These are phyloP conservation scores for Garcia nutans DNA, from an alignment of 345 rosid species.

Conservation along the genomic window DNA sequence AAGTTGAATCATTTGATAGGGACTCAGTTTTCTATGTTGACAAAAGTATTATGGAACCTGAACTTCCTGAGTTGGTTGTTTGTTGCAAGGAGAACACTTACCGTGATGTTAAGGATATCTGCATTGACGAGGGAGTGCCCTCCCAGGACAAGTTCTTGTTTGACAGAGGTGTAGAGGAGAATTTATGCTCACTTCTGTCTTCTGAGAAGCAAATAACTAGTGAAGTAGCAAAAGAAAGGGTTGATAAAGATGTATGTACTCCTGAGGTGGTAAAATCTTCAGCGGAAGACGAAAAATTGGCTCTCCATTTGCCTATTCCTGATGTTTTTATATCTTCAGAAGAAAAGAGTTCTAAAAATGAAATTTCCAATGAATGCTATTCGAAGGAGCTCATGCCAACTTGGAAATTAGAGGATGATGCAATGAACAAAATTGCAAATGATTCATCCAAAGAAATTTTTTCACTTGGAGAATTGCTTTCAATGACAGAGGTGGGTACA, in stretches of 20 bases:
- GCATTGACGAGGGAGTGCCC: conserved; percentile 70
- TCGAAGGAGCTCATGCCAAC: conserved; percentile 15
- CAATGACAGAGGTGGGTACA: conserved; percentile 28
- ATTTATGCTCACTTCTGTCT: conserved; percentile 11
- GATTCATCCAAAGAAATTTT: conserved; percentile 22
- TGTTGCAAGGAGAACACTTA: conserved; percentile 60
- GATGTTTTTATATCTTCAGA: background rate
- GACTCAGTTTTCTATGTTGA: conserved; percentile 50
- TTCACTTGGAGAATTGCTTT: conserved; percentile 50
- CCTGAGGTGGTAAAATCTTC: conserved; percentile 26
- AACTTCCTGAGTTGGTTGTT: conserved; percentile 61
- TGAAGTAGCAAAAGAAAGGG: conserved; percentile 13
- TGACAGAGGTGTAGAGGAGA: conserved; percentile 32
- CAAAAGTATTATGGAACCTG: conserved; percentile 53
- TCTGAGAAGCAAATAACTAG: conserved; percentile 28
- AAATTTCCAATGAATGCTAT: background rate
- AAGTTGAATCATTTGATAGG: conserved; percentile 29
- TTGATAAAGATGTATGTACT: conserved; percentile 11
- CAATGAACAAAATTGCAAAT: conserved; percentile 15
- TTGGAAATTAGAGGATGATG: conserved; percentile 20
- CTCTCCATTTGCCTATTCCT: background rate
- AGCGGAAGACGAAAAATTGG: conserved; percentile 17
- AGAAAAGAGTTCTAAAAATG: conserved; percentile 9
- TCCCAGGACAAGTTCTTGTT: conserved; percentile 54
- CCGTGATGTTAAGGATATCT: conserved; percentile 71